Conservation (phyloP, 2,329 filamentous ascomycete species). For the Colletotrichum cereale region DNA sequence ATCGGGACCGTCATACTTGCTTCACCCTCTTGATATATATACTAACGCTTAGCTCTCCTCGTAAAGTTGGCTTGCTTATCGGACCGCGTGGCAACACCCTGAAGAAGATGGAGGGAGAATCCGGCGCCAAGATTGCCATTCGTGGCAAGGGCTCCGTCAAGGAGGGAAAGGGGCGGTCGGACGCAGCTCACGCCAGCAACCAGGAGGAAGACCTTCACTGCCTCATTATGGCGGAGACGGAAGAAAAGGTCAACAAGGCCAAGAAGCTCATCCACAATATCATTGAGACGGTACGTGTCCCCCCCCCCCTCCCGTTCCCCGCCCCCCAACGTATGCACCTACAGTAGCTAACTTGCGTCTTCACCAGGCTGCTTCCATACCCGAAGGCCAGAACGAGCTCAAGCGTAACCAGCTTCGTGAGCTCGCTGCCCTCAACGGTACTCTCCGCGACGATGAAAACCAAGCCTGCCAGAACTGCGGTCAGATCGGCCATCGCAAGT, state of each 20-base stretch:
- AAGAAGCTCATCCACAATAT: conserved; percentile 99
- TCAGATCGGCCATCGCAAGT: conserved; percentile 98
- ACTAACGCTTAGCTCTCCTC: conserved; percentile 94
- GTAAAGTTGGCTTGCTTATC: conserved; percentile 99
- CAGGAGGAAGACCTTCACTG: conserved; percentile 99
- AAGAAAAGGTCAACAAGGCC: conserved; percentile 99
- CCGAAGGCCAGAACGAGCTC: conserved; percentile 98
- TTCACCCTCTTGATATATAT: conserved; percentile 57
- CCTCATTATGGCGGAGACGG: conserved; percentile 99
- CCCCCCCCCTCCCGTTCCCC: neutral
- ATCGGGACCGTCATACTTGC: conserved; percentile 48
- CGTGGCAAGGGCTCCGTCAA: conserved; percentile 99
- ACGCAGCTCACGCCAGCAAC: conserved; percentile 99
- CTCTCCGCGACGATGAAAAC: conserved; percentile 98
- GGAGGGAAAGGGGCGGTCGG: conserved; percentile 98
- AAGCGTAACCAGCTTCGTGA: conserved; percentile 99
- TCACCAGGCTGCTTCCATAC: conserved; percentile 91
- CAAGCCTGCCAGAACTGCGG: conserved; percentile 99
- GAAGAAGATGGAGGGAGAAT: conserved; percentile 99
- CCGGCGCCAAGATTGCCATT: conserved; percentile 97
- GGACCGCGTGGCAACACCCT: conserved; percentile 99
- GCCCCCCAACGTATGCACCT: neutral
- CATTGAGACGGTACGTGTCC: conserved; percentile 88
- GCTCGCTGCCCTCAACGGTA: conserved; percentile 97
- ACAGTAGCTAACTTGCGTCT: conserved; percentile 43